Evolutionary conservation across 2,329 filamentous ascomycete genomes (phyloP).

Genomic region (Orbilia quercus): DNA sequence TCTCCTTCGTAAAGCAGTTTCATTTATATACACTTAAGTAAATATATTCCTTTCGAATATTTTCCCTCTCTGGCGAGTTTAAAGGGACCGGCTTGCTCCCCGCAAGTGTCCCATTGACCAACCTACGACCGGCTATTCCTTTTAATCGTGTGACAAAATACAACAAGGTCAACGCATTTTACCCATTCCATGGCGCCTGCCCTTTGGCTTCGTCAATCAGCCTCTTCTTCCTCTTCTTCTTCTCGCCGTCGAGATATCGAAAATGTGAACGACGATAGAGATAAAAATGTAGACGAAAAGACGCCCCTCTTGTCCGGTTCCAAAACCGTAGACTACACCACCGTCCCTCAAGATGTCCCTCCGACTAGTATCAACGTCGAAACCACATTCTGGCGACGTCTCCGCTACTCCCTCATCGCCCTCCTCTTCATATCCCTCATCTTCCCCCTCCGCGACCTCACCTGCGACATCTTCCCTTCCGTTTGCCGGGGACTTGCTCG

Average conservation of each 20-base stretch:
- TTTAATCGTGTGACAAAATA: conserved; percentile 11
- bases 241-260: conserved; percentile 1
- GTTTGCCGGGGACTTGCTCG: background rate
- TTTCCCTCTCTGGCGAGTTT: background rate
- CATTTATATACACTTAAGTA: too few species aligned
- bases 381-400: conserved; percentile 10
- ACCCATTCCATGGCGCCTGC: conserved; percentile 35
- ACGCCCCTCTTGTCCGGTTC: conserved; percentile 22
- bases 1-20: too few species aligned
- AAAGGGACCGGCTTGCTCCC: background rate
- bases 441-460: conserved; percentile 4
- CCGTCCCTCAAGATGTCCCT: too few species aligned
- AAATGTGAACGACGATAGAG: background rate
- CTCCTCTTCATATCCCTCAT: conserved; percentile 20
- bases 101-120: background rate
- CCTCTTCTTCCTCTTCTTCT: conserved; percentile 11
- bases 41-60: too few species aligned
- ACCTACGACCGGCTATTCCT: too few species aligned
- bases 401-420: conserved; percentile 18
- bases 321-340: background rate
- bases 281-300: conserved; percentile 23
- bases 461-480: background rate
- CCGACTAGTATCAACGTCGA: background rate
- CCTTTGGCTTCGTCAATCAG: conserved; percentile 34
- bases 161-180: conserved; percentile 49